These are phyloP conservation scores for Lactarius hatsudake DNA, from an alignment of 768 basidiomycete genomes.

Conservation along the genomic window DNA sequence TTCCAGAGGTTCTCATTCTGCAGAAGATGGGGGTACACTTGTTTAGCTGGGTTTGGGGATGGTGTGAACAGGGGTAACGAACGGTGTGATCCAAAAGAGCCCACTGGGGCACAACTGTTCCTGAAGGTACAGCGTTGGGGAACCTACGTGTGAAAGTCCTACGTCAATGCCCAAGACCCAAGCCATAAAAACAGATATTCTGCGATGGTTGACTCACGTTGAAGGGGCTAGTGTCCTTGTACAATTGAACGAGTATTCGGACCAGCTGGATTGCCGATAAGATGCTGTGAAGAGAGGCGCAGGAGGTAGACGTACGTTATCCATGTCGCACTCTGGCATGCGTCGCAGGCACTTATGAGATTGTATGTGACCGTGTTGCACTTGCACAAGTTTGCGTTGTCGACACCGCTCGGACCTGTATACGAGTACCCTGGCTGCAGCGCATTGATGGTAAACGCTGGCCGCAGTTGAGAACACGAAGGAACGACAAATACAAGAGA, in stretches of 20 bases:
- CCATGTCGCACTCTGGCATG: conserved; percentile 4
- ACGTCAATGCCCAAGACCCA: neutral
- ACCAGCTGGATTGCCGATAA: neutral
- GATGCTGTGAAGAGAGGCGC: no score
- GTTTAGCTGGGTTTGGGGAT: neutral
- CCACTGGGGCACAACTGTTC: conserved; percentile 1
- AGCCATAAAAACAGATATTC: no score
- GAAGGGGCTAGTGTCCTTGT: neutral
- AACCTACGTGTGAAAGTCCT: neutral
- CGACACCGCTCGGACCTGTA: neutral
- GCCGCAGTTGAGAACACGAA: neutral
- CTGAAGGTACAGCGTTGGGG: conserved; percentile 3
- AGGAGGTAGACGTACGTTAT: neutral
- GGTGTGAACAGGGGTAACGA: neutral
- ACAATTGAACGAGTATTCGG: conserved; percentile 7
- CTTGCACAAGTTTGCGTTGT: conserved; percentile 13
- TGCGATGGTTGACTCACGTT: conserved; percentile 5
- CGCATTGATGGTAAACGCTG: conserved; percentile 8
- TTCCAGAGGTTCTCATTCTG: neutral
- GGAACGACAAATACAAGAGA: neutral
- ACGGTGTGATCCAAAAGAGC: conserved; percentile 4
- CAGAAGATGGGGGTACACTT: neutral
- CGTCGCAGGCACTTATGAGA: conserved; percentile 21
- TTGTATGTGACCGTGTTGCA: conserved; percentile 18
- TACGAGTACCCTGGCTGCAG: no score